Conservation (phyloP, 495 filamentous ascomycete genomes). For the Tuber umbilicatum region DNA sequence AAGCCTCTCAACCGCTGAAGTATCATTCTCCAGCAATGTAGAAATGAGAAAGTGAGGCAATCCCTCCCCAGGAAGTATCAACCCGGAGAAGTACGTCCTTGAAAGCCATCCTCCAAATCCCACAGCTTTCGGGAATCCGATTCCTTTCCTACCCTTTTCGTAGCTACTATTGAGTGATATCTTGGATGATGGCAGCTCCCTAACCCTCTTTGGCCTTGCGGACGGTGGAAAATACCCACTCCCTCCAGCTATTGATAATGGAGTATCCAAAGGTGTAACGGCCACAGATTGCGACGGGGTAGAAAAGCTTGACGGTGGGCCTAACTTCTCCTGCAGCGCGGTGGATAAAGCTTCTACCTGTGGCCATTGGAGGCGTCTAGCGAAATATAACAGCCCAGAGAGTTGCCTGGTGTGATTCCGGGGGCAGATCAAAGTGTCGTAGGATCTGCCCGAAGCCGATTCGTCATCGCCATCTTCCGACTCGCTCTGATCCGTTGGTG, state of each 20-base stretch:
- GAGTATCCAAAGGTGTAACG: conserved; percentile 46
- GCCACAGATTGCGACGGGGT: conserved; percentile 36
- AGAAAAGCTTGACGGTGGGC: conserved; percentile 38
- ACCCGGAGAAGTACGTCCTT: conserved; percentile 67
- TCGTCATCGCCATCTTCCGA: conserved; percentile 20
- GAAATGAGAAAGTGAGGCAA: conserved; percentile 72
- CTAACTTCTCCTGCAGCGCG: conserved; percentile 32
- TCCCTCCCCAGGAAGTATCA: conserved; percentile 69
- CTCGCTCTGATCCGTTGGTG: conserved; percentile 38
- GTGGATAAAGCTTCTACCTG: conserved; percentile 35
- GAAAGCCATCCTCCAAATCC: conserved; percentile 65
- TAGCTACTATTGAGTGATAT: conserved; percentile 22
- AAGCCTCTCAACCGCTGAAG: conserved; percentile 56
- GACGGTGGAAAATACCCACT: conserved; percentile 41
- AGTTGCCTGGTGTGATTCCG: conserved; percentile 47
- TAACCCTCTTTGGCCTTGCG: conserved; percentile 22
- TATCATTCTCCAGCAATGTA: conserved; percentile 69
- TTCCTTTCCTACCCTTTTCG: conserved; percentile 30
- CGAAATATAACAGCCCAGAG: conserved; percentile 54
- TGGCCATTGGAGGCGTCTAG: conserved; percentile 53
- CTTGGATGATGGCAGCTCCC: conserved; percentile 46
- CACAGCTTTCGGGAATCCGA: conserved; percentile 46
- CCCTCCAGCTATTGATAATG: conserved; percentile 41
- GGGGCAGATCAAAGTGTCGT: conserved; percentile 41
- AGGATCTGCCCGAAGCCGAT: conserved; percentile 47